phyloP scores from a whole-genome alignment of 768 basidiomycete species.

The Rhodotorula paludigena region DNA sequence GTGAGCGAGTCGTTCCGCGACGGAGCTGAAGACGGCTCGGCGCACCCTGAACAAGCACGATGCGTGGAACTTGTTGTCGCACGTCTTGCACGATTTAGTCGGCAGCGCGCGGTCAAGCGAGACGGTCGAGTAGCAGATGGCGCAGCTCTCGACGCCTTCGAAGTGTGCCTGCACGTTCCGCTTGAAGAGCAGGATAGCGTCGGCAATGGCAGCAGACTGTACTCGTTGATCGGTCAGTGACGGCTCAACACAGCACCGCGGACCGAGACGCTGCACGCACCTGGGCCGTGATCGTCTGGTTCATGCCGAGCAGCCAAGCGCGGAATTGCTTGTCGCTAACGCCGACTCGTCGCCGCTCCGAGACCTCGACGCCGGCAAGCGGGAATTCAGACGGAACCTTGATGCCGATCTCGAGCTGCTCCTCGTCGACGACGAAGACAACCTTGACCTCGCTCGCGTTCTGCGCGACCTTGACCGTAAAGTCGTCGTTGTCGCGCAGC shows the following conservation, averaged over 20 bases:
- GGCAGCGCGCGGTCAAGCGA: constrained; percentile 76
- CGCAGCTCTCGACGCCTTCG: constrained; percentile 91
- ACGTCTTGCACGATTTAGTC: constrained; percentile 71
- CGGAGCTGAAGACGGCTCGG: neutral
- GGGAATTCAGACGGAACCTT: constrained; percentile 88
- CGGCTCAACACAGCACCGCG: neutral
- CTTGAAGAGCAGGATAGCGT: constrained; percentile 83
- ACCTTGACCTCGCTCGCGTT: constrained; percentile 76
- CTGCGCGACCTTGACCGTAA: constrained; percentile 69
- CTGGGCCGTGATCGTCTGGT: constrained; percentile 82
- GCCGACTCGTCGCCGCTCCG: constrained; percentile 74
- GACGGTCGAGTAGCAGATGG: constrained; percentile 78
- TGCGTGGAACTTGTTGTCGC: constrained; percentile 42
- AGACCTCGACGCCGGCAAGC: constrained; percentile 77
- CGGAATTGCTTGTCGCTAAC: constrained; percentile 87
- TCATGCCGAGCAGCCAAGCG: constrained; percentile 85
- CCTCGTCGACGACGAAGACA: constrained; percentile 83
- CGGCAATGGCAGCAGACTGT: constrained; percentile 83
- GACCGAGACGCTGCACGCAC: constrained; percentile 51
- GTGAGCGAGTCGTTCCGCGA: neutral
- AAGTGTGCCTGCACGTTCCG: constrained; percentile 90
- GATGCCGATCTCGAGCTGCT: constrained; percentile 80
- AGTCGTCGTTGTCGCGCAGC: constrained; percentile 60
- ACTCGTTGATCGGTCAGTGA: neutral
- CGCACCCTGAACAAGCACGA: constrained; percentile 37